Base-by-base conservation (phyloP, 371 early-diverging fungal species). In the Mitosporidium daphniae region DNA sequence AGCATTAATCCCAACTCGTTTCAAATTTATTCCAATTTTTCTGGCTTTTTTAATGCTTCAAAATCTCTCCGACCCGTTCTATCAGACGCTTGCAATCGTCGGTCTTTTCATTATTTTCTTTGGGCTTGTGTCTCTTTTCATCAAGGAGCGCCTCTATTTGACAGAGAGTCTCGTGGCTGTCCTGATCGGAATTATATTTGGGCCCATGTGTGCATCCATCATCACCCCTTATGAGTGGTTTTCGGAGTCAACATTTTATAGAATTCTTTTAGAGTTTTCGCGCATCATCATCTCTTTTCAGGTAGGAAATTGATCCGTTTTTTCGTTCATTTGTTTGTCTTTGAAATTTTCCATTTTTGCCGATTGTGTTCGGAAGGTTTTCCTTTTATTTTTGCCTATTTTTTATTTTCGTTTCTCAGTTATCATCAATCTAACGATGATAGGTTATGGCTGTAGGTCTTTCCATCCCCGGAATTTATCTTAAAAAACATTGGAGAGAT, bases 131-230 rank as follows among this genome's bases (percentile, higher is more conserved):
- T 82, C 84, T 10, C 53, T 82, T 38, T 53, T 72, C 36, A 43
- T 75, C 27, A 84, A 82, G 38, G 78, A 89, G 33, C 48, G 54
- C 4, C 52, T 78, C 25, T 75, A 62, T 44, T 38, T 91, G 31
- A 66, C 72, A 17, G 89, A 86, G 50, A 58, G 80, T 12, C 51
- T 80, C 10, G 61, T 93, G 3, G 68, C 82, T 5, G 52, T 69
- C 8, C 29, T 66, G 4, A 54, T 68, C 27, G 94, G 94, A 3
- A 67, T 94, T 19, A 39, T 72, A 22, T 47, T 72, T 27, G 80
- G 82, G 0, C 67, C 67, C 1, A 29, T 4, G 27, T 28, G 4
- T 18, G 16, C n/a, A 16, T 28, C 28, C 12, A 12, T 11, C 23
- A 14, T 23, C n/a, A 6, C 18, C n/a, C 13, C 3, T 5, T 3